These are phyloP conservation scores for Rhodomyrtus tomentosa DNA, from an alignment of 345 rosid genomes.

Conservation along the genomic window DNA sequence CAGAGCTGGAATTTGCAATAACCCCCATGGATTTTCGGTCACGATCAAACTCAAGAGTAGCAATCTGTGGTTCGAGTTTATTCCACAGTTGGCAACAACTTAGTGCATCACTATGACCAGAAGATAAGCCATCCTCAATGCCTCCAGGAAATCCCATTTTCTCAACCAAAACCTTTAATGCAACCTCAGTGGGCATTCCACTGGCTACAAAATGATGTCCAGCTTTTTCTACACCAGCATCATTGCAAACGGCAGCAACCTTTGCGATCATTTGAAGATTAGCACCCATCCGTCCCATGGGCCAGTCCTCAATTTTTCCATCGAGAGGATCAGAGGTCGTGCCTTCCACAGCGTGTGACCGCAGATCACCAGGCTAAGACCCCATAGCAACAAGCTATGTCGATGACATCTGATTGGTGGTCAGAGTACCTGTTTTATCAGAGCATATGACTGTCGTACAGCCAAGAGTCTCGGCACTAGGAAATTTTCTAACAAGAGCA, in stretches of 20 bases:
- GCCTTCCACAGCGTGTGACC: conserved; percentile 75
- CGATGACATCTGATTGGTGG: conserved; percentile 91
- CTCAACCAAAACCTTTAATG: conserved; percentile 94
- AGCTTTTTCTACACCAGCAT: conserved; percentile 60
- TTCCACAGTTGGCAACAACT: conserved; percentile 71
- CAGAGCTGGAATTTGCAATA: conserved; percentile 69
- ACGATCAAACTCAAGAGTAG: conserved; percentile 90
- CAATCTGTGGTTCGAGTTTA: conserved; percentile 62
- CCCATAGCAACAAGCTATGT: conserved; percentile 84
- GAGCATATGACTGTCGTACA: conserved; percentile 93
- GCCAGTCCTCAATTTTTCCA: conserved; percentile 72
- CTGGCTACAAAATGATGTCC: conserved; percentile 51
- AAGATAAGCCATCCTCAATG: conserved; percentile 20
- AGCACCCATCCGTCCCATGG: conserved; percentile 59
- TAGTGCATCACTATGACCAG: conserved; percentile 23
- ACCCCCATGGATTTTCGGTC: conserved; percentile 98
- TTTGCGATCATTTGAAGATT: conserved; percentile 90
- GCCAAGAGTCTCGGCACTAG: conserved; percentile 93
- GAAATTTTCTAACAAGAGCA: conserved; percentile 85
- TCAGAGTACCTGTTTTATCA: conserved; percentile 90
- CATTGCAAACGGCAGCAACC: conserved; percentile 83
- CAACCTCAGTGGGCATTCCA: conserved; percentile 95
- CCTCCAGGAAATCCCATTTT: conserved; percentile 85
- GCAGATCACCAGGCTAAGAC: conserved; percentile 45
- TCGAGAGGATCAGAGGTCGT: conserved; percentile 71